Evolutionary conservation across 768 basidiomycete species (phyloP).

Genomic region (Tulasnella calospora): DNA sequence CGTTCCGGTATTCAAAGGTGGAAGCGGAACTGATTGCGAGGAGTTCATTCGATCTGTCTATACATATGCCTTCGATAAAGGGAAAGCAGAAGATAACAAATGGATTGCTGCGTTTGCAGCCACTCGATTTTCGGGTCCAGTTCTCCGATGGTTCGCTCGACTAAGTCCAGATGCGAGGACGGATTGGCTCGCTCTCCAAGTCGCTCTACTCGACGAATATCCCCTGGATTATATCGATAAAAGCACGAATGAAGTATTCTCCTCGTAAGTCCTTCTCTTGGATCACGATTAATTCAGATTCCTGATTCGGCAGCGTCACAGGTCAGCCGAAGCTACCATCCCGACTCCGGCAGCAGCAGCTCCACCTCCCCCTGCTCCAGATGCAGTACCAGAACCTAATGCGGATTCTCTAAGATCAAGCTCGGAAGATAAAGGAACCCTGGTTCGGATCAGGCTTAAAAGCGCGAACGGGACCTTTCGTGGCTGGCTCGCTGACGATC

Average conservation of each 20-base stretch:
- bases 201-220: background rate
- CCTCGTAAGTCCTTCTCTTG: no score
- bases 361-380: no score
- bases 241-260: no score
- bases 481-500: background rate
- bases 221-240: background rate
- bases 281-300: no score
- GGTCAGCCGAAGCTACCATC: no score
- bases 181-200: background rate
- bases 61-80: background rate
- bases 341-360: no score
- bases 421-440: background rate
- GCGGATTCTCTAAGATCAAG: background rate
- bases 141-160: background rate
- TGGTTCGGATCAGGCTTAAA: background rate
- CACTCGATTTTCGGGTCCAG: background rate
- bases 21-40: background rate
- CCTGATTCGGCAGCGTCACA: no score
- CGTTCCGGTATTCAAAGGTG: background rate
- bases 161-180: background rate
- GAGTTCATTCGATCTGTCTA: background rate
- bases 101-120: background rate
- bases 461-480: background rate
- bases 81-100: background rate
- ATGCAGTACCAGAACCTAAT: no score